Percentiles rank a stretch among this genome's conserved stretches.
Evolutionary conservation across 768 basidiomycete species (phyloP).

Genomic region (Pleurotus eryngii): DNA sequence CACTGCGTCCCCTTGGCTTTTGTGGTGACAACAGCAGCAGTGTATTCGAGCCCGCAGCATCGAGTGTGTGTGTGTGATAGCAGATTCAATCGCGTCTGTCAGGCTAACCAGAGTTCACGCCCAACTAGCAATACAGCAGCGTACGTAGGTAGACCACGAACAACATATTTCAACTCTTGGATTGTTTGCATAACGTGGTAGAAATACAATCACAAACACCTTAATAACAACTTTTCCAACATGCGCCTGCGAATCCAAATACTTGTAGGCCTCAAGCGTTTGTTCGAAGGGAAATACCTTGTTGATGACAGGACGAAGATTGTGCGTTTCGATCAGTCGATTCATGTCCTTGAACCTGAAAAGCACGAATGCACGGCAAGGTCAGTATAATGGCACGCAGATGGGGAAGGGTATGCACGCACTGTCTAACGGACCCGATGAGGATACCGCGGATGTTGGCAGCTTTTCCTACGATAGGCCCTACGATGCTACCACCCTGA

Average conservation of each 20-base stretch:
- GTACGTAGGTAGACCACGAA: too few relatives aligned
- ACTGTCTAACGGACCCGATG: constrained; percentile 56
- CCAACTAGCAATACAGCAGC: too few relatives aligned
- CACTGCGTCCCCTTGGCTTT: too few relatives aligned
- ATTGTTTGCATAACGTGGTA: too few relatives aligned
- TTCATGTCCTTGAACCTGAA: constrained; percentile 52
- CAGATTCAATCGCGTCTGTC: too few relatives aligned
- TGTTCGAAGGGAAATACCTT: constrained; percentile 57
- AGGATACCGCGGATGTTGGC: constrained; percentile 48
- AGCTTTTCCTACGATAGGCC: constrained; percentile 32
- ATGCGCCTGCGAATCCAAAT: constrained; percentile 52
- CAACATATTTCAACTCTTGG: too few relatives aligned
- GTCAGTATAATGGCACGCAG: too few relatives aligned
- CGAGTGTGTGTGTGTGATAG: too few relatives aligned
- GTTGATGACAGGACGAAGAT: constrained; percentile 50
- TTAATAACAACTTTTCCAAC: constrained; percentile 63
- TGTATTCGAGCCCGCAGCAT: too few relatives aligned
- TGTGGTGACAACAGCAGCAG: too few relatives aligned
- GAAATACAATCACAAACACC: constrained; percentile 20
- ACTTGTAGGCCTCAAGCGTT: constrained; percentile 45
- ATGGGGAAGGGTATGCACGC: constrained; percentile 14
- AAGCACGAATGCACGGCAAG: background rate
- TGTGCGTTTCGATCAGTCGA: constrained; percentile 39
- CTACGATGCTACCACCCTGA: constrained; percentile 26
- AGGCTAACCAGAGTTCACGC: too few relatives aligned